phyloP scores from a whole-genome alignment of 208 protist species.

The Acanthamoeba quina region DNA sequence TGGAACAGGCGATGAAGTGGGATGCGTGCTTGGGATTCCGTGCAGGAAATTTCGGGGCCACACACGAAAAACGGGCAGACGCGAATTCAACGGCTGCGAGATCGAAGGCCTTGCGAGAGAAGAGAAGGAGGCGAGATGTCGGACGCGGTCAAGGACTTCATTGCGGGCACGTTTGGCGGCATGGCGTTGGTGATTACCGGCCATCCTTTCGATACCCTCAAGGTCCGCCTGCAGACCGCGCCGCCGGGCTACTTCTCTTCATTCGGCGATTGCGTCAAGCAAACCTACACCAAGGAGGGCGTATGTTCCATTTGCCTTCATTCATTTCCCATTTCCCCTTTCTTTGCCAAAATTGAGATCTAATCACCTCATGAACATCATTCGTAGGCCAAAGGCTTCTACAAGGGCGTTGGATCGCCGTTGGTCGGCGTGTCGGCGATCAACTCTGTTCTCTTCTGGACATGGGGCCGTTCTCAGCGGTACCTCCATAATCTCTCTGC shows the following conservation, averaged over 20 bases:
- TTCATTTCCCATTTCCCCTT: not conserved
- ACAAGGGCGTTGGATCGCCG: constrained; percentile 82
- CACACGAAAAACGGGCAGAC: too few species aligned
- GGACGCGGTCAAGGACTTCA: constrained; percentile 51
- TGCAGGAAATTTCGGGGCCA: too few species aligned
- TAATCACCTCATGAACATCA: not conserved
- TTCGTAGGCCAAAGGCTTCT: constrained; percentile 37
- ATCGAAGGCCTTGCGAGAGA: not conserved
- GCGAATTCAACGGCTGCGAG: too few species aligned
- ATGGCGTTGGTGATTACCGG: constrained; percentile 66
- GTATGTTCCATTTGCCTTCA: constrained; percentile 22
- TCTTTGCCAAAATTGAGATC: not conserved
- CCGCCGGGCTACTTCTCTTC: constrained; percentile 75
- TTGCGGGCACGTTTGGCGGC: constrained; percentile 70
- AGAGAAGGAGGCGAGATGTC: constrained; percentile 13
- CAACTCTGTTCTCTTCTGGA: constrained; percentile 84
- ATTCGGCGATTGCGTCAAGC: constrained; percentile 76
- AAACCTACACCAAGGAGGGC: constrained; percentile 77
- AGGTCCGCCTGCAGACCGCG: constrained; percentile 80
- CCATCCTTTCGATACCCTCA: constrained; percentile 70
- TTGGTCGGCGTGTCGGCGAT: constrained; percentile 84
- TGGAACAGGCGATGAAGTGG: too few species aligned
- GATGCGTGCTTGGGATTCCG: too few species aligned
- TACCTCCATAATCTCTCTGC: not conserved
- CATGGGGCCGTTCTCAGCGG: constrained; percentile 72